Evolutionary conservation across 805 yeast species (phyloP).

Genomic region (Hermanozyma aechmeae): DNA sequence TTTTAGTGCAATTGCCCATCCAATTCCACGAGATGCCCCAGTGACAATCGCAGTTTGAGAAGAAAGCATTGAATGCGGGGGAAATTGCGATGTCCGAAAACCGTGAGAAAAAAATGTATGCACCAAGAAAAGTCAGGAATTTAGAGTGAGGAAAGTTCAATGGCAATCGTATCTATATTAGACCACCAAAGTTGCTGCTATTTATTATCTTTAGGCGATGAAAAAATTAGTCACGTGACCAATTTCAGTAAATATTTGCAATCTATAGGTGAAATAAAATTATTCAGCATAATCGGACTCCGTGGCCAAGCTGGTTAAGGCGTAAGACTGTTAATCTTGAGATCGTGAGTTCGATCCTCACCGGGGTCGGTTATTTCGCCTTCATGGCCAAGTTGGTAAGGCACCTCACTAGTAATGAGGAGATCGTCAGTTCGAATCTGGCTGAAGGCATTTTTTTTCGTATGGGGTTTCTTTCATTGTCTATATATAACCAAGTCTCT

Average conservation of each 20-base stretch:
- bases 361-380: slow-evolving; percentile 18
- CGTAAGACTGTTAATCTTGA: slow-evolving; percentile 28
- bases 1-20: slow-evolving; percentile 42
- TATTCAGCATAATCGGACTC: slow-evolving; percentile 5
- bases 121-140: no score
- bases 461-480: neutral
- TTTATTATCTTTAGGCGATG: slow-evolving; percentile 3
- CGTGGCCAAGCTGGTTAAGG: slow-evolving; percentile 27
- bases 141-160: no score
- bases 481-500: neutral
- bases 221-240: neutral
- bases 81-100: no score
- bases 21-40: slow-evolving; percentile 67
- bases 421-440: slow-evolving; percentile 1
- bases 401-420: slow-evolving; percentile 1
- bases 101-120: no score
- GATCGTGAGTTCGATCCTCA: slow-evolving; percentile 31
- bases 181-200: no score
- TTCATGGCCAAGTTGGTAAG: slow-evolving; percentile 1
- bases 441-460: neutral
- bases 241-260: neutral
- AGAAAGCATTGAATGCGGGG: no score
- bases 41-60: slow-evolving; percentile 48
- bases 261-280: neutral
- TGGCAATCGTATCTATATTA: no score